These are phyloP conservation scores for Clarireedia hainanense DNA, from an alignment of 2,329 filamentous ascomycete genomes.

Conservation along the genomic window DNA sequence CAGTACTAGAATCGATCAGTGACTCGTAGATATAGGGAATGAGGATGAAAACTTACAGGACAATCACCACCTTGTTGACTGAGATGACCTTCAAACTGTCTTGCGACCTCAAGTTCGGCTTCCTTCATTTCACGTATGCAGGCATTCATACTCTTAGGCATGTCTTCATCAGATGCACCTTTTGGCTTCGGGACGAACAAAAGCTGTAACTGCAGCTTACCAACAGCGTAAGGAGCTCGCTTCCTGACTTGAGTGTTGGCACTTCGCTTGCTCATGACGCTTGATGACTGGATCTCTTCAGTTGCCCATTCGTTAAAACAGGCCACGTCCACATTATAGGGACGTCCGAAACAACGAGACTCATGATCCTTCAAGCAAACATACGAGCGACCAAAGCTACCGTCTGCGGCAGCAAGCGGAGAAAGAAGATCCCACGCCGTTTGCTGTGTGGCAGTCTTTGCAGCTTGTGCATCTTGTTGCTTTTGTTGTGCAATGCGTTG, in stretches of 20 bases:
- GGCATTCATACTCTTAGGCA: slow-evolving; percentile 99
- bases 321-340: slow-evolving; percentile 78
- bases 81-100: slow-evolving; percentile 78
- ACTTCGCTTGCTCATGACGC: slow-evolving; percentile 84
- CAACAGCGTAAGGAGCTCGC: slow-evolving; percentile 91
- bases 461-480: slow-evolving; percentile 56
- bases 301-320: slow-evolving; percentile 99
- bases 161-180: slow-evolving; percentile 80
- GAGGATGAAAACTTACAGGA: slow-evolving; percentile 58
- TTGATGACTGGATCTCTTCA: slow-evolving; percentile 75
- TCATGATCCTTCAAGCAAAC: slow-evolving; percentile 93
- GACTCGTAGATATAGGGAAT: neutral
- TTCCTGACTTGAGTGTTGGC: slow-evolving; percentile 58
- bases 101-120: slow-evolving; percentile 70
- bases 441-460: slow-evolving; percentile 54
- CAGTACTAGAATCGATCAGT: slow-evolving; percentile 64
- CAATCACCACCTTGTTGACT: slow-evolving; percentile 98
- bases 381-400: slow-evolving; percentile 90
- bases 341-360: slow-evolving; percentile 76
- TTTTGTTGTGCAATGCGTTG: slow-evolving; percentile 58
- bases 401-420: slow-evolving; percentile 79
- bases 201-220: slow-evolving; percentile 87
- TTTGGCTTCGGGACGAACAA: slow-evolving; percentile 91
- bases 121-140: slow-evolving; percentile 90
- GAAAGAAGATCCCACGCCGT: slow-evolving; percentile 82